These are phyloP conservation scores for Endocarpon pusillum DNA, from an alignment of 495 filamentous ascomycete genomes.

Conservation along the genomic window DNA sequence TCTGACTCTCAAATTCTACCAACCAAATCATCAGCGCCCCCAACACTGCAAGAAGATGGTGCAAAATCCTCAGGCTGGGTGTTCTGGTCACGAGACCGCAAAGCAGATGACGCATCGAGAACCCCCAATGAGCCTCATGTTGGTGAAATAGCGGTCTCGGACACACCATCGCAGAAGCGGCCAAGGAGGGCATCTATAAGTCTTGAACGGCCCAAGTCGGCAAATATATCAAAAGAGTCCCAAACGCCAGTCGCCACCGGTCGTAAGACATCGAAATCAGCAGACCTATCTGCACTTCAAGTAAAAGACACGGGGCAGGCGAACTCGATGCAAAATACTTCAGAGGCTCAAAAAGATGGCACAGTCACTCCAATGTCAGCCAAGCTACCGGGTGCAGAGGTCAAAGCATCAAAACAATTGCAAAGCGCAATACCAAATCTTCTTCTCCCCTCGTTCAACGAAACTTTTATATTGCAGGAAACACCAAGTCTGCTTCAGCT, in stretches of 20 bases:
- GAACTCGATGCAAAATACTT: too few relatives aligned
- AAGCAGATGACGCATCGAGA: slow-evolving; percentile 16
- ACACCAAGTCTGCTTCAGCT: slow-evolving; percentile 57
- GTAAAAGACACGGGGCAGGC: too few relatives aligned
- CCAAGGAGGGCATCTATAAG: slow-evolving; percentile 37
- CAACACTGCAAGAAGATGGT: slow-evolving; percentile 7
- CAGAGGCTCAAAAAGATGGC: too few relatives aligned
- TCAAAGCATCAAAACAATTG: slow-evolving; percentile 26
- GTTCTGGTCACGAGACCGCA: slow-evolving; percentile 62
- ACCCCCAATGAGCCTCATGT: slow-evolving; percentile 28
- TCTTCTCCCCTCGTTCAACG: slow-evolving; percentile 48
- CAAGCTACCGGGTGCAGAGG: too few relatives aligned
- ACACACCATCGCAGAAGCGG: slow-evolving; percentile 42
- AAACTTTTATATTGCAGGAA: slow-evolving; percentile 48
- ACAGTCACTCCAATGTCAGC: too few relatives aligned
- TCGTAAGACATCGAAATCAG: too few relatives aligned
- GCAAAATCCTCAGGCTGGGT: slow-evolving; percentile 63
- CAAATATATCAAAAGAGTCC: slow-evolving; percentile 25
- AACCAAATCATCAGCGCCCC: slow-evolving; percentile 14
- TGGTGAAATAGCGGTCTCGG: slow-evolving; percentile 53
- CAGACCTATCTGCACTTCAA: too few relatives aligned
- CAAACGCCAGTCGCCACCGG: slow-evolving; percentile 27
- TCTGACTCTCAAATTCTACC: too few relatives aligned
- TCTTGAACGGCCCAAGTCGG: slow-evolving; percentile 29
- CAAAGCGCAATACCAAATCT: slow-evolving; percentile 39